Conservation (phyloP, 129 eudicot species). For the Centaurea solstitialis region DNA sequence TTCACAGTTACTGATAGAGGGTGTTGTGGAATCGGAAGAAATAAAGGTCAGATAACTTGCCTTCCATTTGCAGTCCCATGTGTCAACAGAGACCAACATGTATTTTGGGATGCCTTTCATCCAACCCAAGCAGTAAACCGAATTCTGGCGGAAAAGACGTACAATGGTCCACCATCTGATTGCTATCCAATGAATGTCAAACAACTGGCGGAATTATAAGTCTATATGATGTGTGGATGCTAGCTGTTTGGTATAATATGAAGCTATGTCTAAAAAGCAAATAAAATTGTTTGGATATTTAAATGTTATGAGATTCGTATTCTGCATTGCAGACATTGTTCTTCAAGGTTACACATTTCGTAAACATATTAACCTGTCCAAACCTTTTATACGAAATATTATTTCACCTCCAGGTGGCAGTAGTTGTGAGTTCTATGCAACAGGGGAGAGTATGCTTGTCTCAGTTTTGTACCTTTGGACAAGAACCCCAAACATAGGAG, state of each 20-base stretch:
- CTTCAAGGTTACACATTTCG: neutral
- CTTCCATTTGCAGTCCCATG: slow-evolving; percentile 69
- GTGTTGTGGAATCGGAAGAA: slow-evolving; percentile 84
- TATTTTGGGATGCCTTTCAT: slow-evolving; percentile 94
- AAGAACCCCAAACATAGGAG: neutral
- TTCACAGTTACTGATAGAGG: slow-evolving; percentile 54
- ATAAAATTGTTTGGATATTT: slow-evolving; percentile 6
- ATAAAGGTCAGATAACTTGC: slow-evolving; percentile 66
- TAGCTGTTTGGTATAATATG: neutral
- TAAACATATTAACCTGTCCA: neutral
- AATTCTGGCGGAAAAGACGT: slow-evolving; percentile 51
- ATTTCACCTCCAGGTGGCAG: neutral
- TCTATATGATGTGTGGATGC: neutral
- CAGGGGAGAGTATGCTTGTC: neutral
- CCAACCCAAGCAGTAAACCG: slow-evolving; percentile 67
- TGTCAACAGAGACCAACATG: slow-evolving; percentile 52
- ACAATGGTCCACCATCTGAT: slow-evolving; percentile 41
- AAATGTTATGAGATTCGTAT: slow-evolving; percentile 2
- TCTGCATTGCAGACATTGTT: neutral
- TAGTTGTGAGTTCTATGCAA: neutral
- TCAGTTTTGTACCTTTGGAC: neutral
- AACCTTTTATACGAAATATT: neutral
- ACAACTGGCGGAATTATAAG: slow-evolving; percentile 43
- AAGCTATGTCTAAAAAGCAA: neutral
- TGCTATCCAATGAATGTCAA: slow-evolving; percentile 60